Evolutionary conservation across 176 grass and related monocot species (phyloP), one percentile per base, ranked within the genome.

Genomic region (Ananas comosus): DNA sequence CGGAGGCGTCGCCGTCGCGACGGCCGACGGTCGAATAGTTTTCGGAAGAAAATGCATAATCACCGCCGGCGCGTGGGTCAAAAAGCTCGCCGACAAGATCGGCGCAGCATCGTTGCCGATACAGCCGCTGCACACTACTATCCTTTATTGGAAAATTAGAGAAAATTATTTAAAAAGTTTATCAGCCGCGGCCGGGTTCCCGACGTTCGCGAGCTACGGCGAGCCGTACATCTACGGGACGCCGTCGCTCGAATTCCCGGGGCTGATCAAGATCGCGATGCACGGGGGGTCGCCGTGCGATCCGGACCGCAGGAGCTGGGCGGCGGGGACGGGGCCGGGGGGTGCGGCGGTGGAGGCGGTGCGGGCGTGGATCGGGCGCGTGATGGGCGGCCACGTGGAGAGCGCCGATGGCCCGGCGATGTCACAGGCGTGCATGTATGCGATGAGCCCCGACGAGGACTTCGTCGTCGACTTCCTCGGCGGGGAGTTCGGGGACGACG

Each of bases 151-250:
- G 92, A 92, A 92, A 85, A 79, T 76, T 63, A 83, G 24, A 53
- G 76, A 75, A 0, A 86, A 86, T 1, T 81, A 6, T 17, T 86
- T 89, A 74, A 11, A 3, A 12, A 76, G 87, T 70, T 70, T 96
- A 2, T 76, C 81, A 0, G 27, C 76, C 57, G 81, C 81, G 66
- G 64, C 75, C 63, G 92, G 88, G 1, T 96, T 96, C 67, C 92
- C 92, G 53, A 92, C 92, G 72, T 96, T 96, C 79, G 86, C 88
- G 0, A 92, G 92, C 80, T 96, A 92, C 70, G 88, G 88, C n/a
- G 49, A 77, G 0, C 72, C 78, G 1, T 92, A 89, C 86, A 76
- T 96, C 56, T 96, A 96, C 51, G 80, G 92, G 69, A 96, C 92
- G 51, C 92, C 92, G 51, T 84, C 85, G 12, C 51, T 89, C 61